These are phyloP conservation scores for Talaromyces proteolyticus DNA, from an alignment of 495 filamentous ascomycete genomes.

Conservation along the genomic window DNA sequence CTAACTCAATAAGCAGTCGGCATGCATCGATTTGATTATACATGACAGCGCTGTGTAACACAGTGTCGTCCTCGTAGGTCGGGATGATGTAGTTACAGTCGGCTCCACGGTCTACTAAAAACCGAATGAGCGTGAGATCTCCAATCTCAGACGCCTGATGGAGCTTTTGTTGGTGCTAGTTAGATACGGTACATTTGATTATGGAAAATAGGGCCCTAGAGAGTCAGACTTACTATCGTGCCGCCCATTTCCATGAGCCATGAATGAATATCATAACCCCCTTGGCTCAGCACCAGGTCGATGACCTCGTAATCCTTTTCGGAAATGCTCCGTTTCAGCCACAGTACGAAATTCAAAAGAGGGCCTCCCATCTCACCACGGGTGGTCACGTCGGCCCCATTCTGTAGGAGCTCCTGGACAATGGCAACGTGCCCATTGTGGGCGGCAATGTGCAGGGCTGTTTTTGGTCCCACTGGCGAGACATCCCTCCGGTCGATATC, in stretches of 20 bases:
- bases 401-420: constrained; percentile 2
- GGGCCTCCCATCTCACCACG: neutral
- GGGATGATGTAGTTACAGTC: neutral
- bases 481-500: constrained; percentile 4
- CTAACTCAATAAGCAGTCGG: constrained; percentile 4
- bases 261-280: constrained; percentile 3
- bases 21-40: constrained; percentile 5
- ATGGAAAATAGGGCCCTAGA: constrained; percentile 2
- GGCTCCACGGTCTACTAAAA: constrained; percentile 4
- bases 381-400: constrained; percentile 1
- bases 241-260: constrained; percentile 3
- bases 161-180: constrained; percentile 1
- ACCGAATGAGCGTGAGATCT: neutral
- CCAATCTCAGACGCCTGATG: constrained; percentile 3
- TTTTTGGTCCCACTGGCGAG: constrained; percentile 5
- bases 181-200: constrained; percentile 2
- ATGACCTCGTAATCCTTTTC: neutral
- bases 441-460: constrained; percentile 7
- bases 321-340: neutral
- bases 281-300: constrained; percentile 3
- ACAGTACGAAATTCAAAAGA: constrained; percentile 1
- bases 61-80: neutral
- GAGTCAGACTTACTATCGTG: constrained; percentile 2
- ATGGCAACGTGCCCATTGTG: constrained; percentile 6
- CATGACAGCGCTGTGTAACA: constrained; percentile 1